Conservation (phyloP, 257 asterid species). For the Plectranthus barbatus region DNA sequence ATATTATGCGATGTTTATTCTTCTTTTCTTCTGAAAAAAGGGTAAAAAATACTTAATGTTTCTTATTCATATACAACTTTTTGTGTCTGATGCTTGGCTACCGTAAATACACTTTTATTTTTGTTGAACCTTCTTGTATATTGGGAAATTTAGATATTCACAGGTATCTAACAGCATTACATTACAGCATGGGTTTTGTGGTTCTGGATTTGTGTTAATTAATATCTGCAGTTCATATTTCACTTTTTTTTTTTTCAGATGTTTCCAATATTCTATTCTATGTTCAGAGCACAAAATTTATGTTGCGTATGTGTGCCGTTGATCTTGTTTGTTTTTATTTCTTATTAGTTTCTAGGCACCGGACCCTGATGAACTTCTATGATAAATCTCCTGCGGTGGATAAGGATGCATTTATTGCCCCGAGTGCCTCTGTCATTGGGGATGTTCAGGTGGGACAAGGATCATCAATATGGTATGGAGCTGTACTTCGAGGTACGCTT, state of each 20-base stretch:
- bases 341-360: constrained; percentile 84
- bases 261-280: neutral
- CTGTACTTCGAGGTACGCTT: constrained; percentile 67
- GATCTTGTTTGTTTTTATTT: constrained; percentile 10
- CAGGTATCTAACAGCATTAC: neutral
- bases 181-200: neutral
- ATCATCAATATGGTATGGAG: constrained; percentile 83
- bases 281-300: neutral
- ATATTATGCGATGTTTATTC: neutral
- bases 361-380: constrained; percentile 60
- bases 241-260: neutral
- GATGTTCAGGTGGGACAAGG: constrained; percentile 65
- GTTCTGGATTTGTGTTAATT: neutral
- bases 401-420: constrained; percentile 69
- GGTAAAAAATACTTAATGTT: neutral
- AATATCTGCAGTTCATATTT: neutral
- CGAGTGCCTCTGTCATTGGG: constrained; percentile 78
- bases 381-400: constrained; percentile 72
- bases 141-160: neutral
- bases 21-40: neutral
- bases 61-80: neutral
- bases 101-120: neutral
- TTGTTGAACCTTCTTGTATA: neutral
- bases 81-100: neutral
- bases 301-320: neutral